Evolutionary conservation across 495 filamentous ascomycete species (phyloP).

Genomic region (Mycothermus thermophilus): DNA sequence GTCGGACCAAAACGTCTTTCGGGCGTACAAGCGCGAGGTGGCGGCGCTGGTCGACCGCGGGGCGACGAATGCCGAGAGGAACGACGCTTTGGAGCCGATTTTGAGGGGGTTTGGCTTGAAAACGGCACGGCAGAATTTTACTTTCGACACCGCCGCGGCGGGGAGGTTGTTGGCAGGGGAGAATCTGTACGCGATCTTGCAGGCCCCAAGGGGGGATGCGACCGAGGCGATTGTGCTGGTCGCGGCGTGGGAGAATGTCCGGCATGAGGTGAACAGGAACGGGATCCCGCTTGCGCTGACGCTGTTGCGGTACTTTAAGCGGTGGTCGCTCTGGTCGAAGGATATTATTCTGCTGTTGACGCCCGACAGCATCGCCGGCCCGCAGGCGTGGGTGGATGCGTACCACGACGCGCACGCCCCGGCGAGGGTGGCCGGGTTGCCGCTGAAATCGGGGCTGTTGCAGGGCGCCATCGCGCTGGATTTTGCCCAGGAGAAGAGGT

Average conservation of each 20-base stretch:
- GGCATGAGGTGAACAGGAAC: constrained; percentile 66
- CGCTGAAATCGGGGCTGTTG: constrained; percentile 81
- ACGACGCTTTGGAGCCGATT: constrained; percentile 57
- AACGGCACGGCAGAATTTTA: constrained; percentile 61
- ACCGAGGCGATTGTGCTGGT: constrained; percentile 93
- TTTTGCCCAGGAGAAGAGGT: constrained; percentile 70
- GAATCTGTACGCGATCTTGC: constrained; percentile 91
- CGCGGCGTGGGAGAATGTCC: constrained; percentile 74
- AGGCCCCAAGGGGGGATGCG: constrained; percentile 91
- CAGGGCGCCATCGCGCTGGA: constrained; percentile 92
- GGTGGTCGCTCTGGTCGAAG: constrained; percentile 97
- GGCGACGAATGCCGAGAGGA: constrained; percentile 39
- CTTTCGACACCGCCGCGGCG: constrained; percentile 67
- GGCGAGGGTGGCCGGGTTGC: constrained; percentile 53
- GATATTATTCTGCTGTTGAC: constrained; percentile 91
- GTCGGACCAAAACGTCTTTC: constrained; percentile 88
- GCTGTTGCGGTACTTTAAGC: constrained; percentile 84
- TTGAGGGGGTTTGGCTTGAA: constrained; percentile 68
- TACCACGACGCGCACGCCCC: constrained; percentile 80
- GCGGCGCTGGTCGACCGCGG: constrained; percentile 45
- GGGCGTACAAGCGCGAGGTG: constrained; percentile 80
- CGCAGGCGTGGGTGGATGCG: constrained; percentile 94
- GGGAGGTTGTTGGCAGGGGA: constrained; percentile 62
- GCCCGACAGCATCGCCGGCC: constrained; percentile 74
- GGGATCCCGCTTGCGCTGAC: constrained; percentile 77